These are phyloP conservation scores for Saksenaea vasiformis DNA, from an alignment of 371 early-diverging fungal genomes.

Conservation along the genomic window DNA sequence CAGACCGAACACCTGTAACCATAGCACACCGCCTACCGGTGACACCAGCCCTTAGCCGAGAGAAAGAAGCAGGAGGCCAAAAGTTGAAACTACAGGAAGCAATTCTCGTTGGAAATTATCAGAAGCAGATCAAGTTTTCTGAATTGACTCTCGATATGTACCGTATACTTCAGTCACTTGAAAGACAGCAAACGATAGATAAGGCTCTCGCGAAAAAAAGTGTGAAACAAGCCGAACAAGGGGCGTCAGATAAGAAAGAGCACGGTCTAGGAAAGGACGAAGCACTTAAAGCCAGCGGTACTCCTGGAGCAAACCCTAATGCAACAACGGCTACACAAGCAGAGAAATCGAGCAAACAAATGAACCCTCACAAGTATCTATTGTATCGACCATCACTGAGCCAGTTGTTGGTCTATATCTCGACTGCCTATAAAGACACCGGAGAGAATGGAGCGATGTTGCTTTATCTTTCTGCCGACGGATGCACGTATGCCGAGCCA, in stretches of 20 bases:
- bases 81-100: constrained; percentile 84
- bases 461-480: constrained; percentile 91
- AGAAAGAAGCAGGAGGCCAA: constrained; percentile 46
- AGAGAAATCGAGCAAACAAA: constrained; percentile 30
- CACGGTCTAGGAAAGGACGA: constrained; percentile 16
- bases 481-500: constrained; percentile 52
- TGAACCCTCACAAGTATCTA: constrained; percentile 93
- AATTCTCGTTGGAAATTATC: constrained; percentile 89
- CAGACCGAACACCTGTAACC: constrained; percentile 58
- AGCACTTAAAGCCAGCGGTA: constrained; percentile 18
- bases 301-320: constrained; percentile 10
- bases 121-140: constrained; percentile 93
- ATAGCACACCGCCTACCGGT: constrained; percentile 65
- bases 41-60: constrained; percentile 51
- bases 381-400: constrained; percentile 88
- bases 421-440: constrained; percentile 91
- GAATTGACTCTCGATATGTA: constrained; percentile 96
- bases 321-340: constrained; percentile 8
- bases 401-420: constrained; percentile 84
- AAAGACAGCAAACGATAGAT: constrained; percentile 24
- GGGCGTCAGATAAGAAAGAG: constrained; percentile 6
- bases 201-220: constrained; percentile 11
- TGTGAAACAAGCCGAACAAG: constrained; percentile 3
- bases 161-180: constrained; percentile 90
- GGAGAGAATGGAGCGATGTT: constrained; percentile 81